These are phyloP conservation scores for Porcisia deanei DNA, from an alignment of 208 protist species.

Conservation along the genomic window DNA sequence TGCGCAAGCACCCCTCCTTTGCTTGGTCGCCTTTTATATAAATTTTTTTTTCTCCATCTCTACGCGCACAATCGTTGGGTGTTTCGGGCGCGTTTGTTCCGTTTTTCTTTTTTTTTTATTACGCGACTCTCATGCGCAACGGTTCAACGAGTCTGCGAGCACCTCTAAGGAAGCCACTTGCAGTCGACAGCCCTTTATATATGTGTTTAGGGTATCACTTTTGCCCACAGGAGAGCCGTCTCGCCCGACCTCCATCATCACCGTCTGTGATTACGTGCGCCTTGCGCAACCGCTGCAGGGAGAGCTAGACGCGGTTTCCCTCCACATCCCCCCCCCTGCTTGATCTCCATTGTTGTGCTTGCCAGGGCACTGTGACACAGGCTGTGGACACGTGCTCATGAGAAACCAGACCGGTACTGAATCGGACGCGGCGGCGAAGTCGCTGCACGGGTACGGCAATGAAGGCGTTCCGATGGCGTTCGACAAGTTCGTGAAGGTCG, in stretches of 20 bases:
- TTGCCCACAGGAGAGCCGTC: not conserved
- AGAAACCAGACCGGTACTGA: not conserved
- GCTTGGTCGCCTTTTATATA: too few relatives aligned
- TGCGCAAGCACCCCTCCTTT: too few relatives aligned
- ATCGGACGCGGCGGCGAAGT: not conserved
- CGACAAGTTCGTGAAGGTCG: slow-evolving; percentile 53
- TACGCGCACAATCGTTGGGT: too few relatives aligned
- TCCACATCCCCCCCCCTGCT: not conserved
- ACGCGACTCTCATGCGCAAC: too few relatives aligned
- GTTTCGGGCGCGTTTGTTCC: too few relatives aligned
- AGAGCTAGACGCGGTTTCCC: too few relatives aligned
- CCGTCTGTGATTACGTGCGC: not conserved
- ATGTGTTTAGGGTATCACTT: too few relatives aligned
- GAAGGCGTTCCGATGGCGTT: slow-evolving; percentile 30
- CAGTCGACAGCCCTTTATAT: too few relatives aligned
- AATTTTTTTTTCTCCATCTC: too few relatives aligned
- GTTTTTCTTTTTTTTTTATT: too few relatives aligned
- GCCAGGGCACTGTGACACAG: not conserved
- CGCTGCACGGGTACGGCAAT: not conserved
- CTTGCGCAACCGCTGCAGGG: not conserved
- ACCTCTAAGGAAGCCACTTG: too few relatives aligned
- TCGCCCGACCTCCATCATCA: not conserved
- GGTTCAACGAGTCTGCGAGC: too few relatives aligned
- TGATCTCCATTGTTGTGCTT: not conserved
- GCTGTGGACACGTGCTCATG: not conserved